phyloP scores from a whole-genome alignment of 2,329 filamentous ascomycete genomes.

The Coniochaeta hoffmannii region DNA sequence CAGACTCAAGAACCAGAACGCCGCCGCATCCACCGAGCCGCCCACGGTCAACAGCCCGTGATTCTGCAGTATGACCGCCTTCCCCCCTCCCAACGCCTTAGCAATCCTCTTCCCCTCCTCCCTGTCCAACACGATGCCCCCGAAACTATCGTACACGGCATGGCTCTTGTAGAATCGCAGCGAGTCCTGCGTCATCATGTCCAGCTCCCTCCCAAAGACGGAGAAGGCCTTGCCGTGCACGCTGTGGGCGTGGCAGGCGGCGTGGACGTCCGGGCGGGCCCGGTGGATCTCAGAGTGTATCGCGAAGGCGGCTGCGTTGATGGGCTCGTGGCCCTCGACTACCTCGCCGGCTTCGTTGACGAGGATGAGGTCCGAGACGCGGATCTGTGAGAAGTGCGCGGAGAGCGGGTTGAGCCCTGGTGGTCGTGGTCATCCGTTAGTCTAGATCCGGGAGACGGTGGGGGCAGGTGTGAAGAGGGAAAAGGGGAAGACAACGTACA shows the following conservation, averaged over 20 bases:
- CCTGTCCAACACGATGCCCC: constrained; percentile 49
- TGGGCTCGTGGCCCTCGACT: constrained; percentile 43
- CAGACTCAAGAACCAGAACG: constrained; percentile 52
- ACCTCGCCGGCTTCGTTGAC: constrained; percentile 47
- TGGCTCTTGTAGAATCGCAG: constrained; percentile 43
- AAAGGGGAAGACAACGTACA: not conserved
- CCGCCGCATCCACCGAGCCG: constrained; percentile 54
- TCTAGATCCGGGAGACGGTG: constrained; percentile 29
- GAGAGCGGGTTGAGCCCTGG: constrained; percentile 41
- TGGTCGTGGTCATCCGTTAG: constrained; percentile 31
- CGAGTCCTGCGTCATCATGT: constrained; percentile 49
- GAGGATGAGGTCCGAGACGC: constrained; percentile 50
- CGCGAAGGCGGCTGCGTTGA: constrained; percentile 51
- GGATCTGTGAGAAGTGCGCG: constrained; percentile 49
- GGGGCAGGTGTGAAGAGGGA: not conserved
- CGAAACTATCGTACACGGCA: constrained; percentile 50
- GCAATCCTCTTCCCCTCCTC: constrained; percentile 51
- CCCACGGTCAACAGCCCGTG: constrained; percentile 56
- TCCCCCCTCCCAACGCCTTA: constrained; percentile 41
- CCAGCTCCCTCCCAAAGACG: constrained; percentile 44
- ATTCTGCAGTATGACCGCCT: constrained; percentile 48
- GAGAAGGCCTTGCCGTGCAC: constrained; percentile 50
- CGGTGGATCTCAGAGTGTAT: constrained; percentile 53
- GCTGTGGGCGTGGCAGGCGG: constrained; percentile 51
- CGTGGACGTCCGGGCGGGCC: constrained; percentile 46